A percentile compares a stretch with the other conserved stretches of the same genome.
These are phyloP conservation scores for Coprinopsis strossmayeri DNA, from an alignment of 768 basidiomycete species.

Conservation along the genomic window DNA sequence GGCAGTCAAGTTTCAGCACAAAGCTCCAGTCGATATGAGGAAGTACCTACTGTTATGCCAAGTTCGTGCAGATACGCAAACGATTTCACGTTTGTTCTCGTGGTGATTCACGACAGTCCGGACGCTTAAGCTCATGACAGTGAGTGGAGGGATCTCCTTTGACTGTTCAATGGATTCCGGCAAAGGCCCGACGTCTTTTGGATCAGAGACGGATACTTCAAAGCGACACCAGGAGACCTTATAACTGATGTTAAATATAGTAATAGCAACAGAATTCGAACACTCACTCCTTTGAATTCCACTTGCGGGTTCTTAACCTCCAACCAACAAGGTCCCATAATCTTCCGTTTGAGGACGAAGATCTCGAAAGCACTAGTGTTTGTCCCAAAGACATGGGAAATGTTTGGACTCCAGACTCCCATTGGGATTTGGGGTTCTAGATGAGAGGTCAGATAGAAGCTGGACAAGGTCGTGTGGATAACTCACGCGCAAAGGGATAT, in stretches of 20 bases:
- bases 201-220: slow-evolving; percentile 76
- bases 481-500: slow-evolving; percentile 80
- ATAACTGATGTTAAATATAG: not conserved
- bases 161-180: slow-evolving; percentile 58
- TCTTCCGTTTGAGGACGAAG: slow-evolving; percentile 90
- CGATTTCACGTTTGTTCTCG: slow-evolving; percentile 90
- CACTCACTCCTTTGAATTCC: slow-evolving; percentile 72
- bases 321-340: slow-evolving; percentile 99
- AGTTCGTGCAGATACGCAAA: slow-evolving; percentile 76
- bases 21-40: too few species aligned
- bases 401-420: slow-evolving; percentile 74
- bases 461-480: not conserved
- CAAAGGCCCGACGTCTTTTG: slow-evolving; percentile 85
- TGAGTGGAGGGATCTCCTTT: slow-evolving; percentile 82
- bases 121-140: slow-evolving; percentile 81
- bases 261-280: not conserved
- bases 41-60: slow-evolving; percentile 64
- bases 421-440: slow-evolving; percentile 70
- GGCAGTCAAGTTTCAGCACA: too few species aligned
- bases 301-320: slow-evolving; percentile 71
- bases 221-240: slow-evolving; percentile 98
- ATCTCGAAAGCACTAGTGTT: slow-evolving; percentile 91
- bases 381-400: slow-evolving; percentile 84
- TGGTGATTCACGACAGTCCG: slow-evolving; percentile 92
- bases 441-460: slow-evolving; percentile 4